Evolutionary conservation across 495 filamentous ascomycete species (phyloP).

Genomic region (Penicillium ochrochloron): DNA sequence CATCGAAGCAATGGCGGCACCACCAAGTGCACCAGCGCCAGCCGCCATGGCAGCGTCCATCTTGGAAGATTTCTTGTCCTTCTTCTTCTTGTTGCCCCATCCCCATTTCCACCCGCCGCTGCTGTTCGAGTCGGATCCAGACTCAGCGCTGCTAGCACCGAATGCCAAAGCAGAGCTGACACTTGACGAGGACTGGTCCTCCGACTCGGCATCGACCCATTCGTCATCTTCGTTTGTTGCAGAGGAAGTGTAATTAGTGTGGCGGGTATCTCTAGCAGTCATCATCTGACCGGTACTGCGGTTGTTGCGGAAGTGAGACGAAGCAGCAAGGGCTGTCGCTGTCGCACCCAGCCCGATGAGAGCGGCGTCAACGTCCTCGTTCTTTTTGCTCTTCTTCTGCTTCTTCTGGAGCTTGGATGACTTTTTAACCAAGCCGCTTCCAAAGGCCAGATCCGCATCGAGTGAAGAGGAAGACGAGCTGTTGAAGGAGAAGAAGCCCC

Average conservation of each 20-base stretch:
- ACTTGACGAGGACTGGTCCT: conserved; percentile 52
- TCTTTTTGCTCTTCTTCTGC: conserved; percentile 41
- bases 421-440: conserved; percentile 42
- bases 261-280: conserved; percentile 44
- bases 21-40: conserved; percentile 39
- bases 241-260: conserved; percentile 38
- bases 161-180: conserved; percentile 62
- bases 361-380: conserved; percentile 57
- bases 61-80: conserved; percentile 38
- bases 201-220: conserved; percentile 65
- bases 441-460: conserved; percentile 59
- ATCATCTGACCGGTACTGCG: conserved; percentile 47
- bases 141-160: conserved; percentile 55
- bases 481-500: conserved; percentile 64
- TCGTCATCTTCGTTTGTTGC: conserved; percentile 53
- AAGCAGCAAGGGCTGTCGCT: conserved; percentile 58
- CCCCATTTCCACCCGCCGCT: conserved; percentile 58
- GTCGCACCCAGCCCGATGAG: conserved; percentile 61
- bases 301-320: conserved; percentile 32
- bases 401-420: conserved; percentile 40
- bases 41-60: conserved; percentile 33
- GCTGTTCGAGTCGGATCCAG: conserved; percentile 56
- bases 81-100: conserved; percentile 57
- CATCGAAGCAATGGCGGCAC: conserved; percentile 39
- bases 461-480: conserved; percentile 65